Evolutionary conservation across 176 grass and related monocot genomes (phyloP).

Genomic region (Ananas comosus): DNA sequence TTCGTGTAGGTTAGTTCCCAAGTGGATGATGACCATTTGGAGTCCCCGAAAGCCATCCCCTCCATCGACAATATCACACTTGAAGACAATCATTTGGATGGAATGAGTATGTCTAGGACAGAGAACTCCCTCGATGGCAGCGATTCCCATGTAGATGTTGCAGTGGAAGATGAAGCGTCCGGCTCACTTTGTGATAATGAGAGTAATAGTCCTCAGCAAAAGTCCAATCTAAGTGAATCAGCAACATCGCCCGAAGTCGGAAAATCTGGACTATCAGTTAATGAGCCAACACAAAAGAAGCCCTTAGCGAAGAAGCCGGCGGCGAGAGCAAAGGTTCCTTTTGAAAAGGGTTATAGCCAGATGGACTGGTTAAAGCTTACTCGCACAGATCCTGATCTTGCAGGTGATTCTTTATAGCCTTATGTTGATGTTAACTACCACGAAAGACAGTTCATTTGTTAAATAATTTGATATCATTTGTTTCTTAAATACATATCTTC

Average conservation of each 20-base stretch:
- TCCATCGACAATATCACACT: conserved; percentile 43
- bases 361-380: conserved; percentile 94
- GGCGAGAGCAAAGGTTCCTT: conserved; percentile 63
- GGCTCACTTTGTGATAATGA: conserved; percentile 18
- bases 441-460: too few species aligned
- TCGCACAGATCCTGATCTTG: conserved; percentile 69
- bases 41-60: conserved; percentile 59
- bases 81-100: conserved; percentile 21
- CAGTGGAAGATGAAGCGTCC: conserved; percentile 15
- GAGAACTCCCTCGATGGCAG: conserved; percentile 10
- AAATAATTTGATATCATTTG: too few species aligned
- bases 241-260: conserved; percentile 5
- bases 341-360: conserved; percentile 84
- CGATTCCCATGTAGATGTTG: conserved; percentile 5
- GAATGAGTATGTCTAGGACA: conserved; percentile 8
- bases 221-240: conserved; percentile 20
- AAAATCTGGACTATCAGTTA: conserved; percentile 5
- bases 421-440: not conserved
- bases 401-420: conserved; percentile 35
- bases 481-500: too few species aligned
- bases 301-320: conserved; percentile 46
- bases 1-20: conserved; percentile 35
- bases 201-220: not conserved
- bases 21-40: conserved; percentile 34
- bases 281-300: conserved; percentile 34